Percentiles rank a stretch among this genome's conserved stretches.
phyloP scores from a whole-genome alignment of 768 basidiomycete genomes.

The Lactifluus piperatus region DNA sequence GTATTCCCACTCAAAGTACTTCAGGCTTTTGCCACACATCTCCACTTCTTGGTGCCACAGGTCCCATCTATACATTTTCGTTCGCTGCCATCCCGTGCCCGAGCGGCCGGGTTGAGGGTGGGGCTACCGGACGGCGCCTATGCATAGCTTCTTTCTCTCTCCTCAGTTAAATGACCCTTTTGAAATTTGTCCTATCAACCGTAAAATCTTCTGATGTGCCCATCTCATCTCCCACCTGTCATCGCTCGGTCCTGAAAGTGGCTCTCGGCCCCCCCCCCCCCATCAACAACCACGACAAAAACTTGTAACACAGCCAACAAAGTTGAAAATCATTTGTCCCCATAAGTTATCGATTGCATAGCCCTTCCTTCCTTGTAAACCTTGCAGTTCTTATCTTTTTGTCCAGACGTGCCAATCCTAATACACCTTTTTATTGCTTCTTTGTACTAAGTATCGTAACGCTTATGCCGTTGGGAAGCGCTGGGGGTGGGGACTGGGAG shows the following conservation, averaged over 20 bases:
- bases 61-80: background rate
- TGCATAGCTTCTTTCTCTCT: background rate
- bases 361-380: too few species aligned
- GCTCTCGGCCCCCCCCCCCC: too few species aligned
- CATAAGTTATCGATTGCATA: too few species aligned
- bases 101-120: background rate
- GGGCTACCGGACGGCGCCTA: background rate
- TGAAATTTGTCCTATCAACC: background rate
- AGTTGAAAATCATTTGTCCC: background rate
- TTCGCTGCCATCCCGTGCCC: background rate
- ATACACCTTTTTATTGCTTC: background rate
- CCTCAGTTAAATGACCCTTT: background rate
- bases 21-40: background rate
- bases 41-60: background rate
- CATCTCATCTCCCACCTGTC: background rate
- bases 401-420: background rate
- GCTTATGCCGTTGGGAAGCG: too few species aligned
- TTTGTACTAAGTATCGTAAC: too few species aligned
- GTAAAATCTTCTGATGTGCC: background rate
- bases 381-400: background rate
- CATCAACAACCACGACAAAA: too few species aligned
- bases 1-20: too few species aligned
- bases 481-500: too few species aligned
- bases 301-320: background rate
- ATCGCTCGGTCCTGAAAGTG: background rate